Percentiles rank a stretch among this genome's conserved stretches.
These are phyloP conservation scores for Emmonsia crescens DNA, from an alignment of 2,329 filamentous ascomycete species.

Conservation along the genomic window DNA sequence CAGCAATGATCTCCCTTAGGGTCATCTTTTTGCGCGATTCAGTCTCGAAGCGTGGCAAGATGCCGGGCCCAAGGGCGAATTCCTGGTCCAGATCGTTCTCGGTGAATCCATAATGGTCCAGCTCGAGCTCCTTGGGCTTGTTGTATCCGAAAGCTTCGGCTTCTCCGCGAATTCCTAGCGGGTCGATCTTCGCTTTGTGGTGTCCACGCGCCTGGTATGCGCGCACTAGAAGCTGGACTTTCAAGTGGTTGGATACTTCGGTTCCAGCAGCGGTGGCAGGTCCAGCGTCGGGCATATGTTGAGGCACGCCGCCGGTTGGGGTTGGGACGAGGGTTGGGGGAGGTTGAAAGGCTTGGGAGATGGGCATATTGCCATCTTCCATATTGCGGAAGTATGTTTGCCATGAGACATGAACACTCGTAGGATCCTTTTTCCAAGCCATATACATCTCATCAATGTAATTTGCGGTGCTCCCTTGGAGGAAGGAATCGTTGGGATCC, in stretches of 20 bases:
- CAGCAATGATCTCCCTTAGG: constrained; percentile 80
- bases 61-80: constrained; percentile 85
- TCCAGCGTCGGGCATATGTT: constrained; percentile 58
- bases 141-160: constrained; percentile 72
- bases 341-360: constrained; percentile 92
- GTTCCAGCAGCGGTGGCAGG: constrained; percentile 57
- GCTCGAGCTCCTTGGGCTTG: constrained; percentile 82
- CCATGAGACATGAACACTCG: constrained; percentile 95
- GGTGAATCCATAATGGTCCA: constrained; percentile 90
- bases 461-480: constrained; percentile 92
- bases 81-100: constrained; percentile 90
- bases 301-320: constrained; percentile 65
- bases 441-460: constrained; percentile 99
- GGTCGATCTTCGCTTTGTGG: constrained; percentile 96
- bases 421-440: constrained; percentile 88
- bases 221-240: constrained; percentile 92
- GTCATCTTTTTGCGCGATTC: constrained; percentile 92
- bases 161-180: constrained; percentile 83
- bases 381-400: constrained; percentile 99
- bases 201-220: constrained; percentile 97
- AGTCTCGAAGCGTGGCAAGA: constrained; percentile 84
- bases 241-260: constrained; percentile 90
- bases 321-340: constrained; percentile 83
- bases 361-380: constrained; percentile 95
- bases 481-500: constrained; percentile 91